Evolutionary conservation across 257 asterid genomes (phyloP), one percentile per base, ranked within the genome.

Genomic region (Lavandula angustifolia): DNA sequence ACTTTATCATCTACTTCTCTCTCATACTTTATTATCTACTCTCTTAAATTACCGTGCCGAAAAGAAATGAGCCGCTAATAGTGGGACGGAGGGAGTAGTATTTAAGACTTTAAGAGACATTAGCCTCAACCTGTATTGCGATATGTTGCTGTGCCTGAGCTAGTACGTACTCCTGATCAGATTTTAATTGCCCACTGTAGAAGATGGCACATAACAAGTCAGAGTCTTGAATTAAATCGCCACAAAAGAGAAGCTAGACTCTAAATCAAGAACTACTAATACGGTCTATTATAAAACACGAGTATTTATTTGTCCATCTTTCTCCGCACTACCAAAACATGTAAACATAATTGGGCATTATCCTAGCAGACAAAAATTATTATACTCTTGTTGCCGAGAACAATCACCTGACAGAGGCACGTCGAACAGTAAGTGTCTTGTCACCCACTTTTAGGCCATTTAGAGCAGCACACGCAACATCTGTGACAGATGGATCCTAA

Each of bases 91-190:
- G 27, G 27, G 27, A 18, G 14, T 8, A 16, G 8, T 32, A 31
- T 43, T 47, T 22, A 52, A 43, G 51, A 59, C 50, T 16, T 38
- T 58, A 41, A 10, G 65, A 42, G 58, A 54, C 31, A 59, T 37
- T 29, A 73, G 48, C 47, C 33, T 48, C 54, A 68, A 84, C 90
- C 87, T 84, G 90, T 61, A 83, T 71, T 42, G 86, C 86, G 71
- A 83, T 80, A 73, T 83, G 89, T 60, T 83, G 89, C 71, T 83
- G 89, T 35, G 89, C 89, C 72, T 83, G 89, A 64, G 79, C 84
- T 49, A 84, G 70, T 59, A 81, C 74, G 54, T 75, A 59, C 60
- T 74, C 87, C 67, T 79, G 90, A 60, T 84, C 90, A 14, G 90
- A 52, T 67, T 76, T 84, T 75, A 72, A 59, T 61, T 84, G 90